Percentiles rank a stretch among this genome's conserved stretches.
These are phyloP conservation scores for Begonia loranthoides DNA, from an alignment of 306 rosid genomes.

Conservation along the genomic window DNA sequence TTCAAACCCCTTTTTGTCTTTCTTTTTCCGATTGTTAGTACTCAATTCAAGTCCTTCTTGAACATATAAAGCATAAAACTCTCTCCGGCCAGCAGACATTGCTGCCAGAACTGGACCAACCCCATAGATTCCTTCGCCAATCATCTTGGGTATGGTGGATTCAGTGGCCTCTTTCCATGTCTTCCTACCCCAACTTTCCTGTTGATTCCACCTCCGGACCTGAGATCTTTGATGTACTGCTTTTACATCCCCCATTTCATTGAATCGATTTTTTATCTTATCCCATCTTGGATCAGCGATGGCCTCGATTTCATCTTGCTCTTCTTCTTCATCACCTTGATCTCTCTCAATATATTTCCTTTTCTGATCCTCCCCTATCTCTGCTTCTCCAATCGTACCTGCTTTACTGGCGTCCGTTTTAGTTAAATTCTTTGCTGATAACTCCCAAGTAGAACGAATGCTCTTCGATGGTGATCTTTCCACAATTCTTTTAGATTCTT, in stretches of 20 bases:
- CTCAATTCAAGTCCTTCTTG: conserved; percentile 91
- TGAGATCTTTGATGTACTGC: conserved; percentile 47
- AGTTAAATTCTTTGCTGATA: conserved; percentile 11
- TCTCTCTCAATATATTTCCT: conserved; percentile 14
- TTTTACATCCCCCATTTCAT: conserved; percentile 31
- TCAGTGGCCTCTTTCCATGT: conserved; percentile 84
- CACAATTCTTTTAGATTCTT: conserved; percentile 28
- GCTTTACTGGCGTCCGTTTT: conserved; percentile 17
- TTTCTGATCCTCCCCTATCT: conserved; percentile 19
- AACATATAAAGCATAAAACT: conserved; percentile 61
- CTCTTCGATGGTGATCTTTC: conserved; percentile 24
- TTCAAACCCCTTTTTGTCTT: conserved; percentile 93
- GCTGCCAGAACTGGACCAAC: conserved; percentile 98
- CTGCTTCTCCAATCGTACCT: conserved; percentile 16
- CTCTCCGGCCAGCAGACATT: conserved; percentile 80
- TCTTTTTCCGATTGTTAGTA: conserved; percentile 74
- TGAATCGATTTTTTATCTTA: conserved; percentile 40
- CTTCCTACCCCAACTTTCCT: conserved; percentile 73
- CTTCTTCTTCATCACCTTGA: conserved; percentile 31
- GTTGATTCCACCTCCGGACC: conserved; percentile 54
- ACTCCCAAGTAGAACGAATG: conserved; percentile 19
- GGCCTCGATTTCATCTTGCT: conserved; percentile 39
- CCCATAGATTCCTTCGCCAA: conserved; percentile 86
- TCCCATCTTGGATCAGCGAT: conserved; percentile 83
- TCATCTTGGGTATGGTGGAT: conserved; percentile 64